phyloP scores from a whole-genome alignment of 1,284 basidiomycete species.

The Puccinia novopanici region DNA sequence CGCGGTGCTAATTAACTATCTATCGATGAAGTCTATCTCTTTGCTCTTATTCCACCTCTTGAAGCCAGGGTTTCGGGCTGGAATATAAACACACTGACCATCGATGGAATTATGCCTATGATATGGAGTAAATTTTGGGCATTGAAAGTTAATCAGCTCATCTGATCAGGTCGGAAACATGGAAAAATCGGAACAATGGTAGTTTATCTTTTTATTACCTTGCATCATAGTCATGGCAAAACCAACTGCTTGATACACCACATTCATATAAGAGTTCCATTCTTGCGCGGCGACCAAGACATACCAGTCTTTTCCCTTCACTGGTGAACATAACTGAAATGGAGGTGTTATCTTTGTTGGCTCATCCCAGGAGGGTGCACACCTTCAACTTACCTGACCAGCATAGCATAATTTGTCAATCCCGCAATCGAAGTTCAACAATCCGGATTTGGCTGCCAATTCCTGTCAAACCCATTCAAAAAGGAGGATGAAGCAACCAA shows the following conservation, averaged over 20 bases:
- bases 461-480: background rate
- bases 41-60: background rate
- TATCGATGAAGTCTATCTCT: background rate
- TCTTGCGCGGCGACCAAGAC: constrained; percentile 47
- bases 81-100: constrained; percentile 15
- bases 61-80: background rate
- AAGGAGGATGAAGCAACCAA: background rate
- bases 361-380: background rate
- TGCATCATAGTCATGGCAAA: constrained; percentile 50
- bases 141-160: background rate
- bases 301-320: constrained; percentile 48
- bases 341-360: background rate
- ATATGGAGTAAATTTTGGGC: background rate
- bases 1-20: background rate
- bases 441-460: background rate
- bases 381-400: constrained; percentile 21
- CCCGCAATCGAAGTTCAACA: constrained; percentile 9
- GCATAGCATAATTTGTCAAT: constrained; percentile 7
- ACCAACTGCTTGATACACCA: constrained; percentile 43
- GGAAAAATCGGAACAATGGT: background rate
- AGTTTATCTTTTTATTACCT: constrained; percentile 7
- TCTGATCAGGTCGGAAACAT: background rate
- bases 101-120: constrained; percentile 44
- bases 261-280: constrained; percentile 49
- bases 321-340: constrained; percentile 37